Percentiles rank a stretch among this genome's conserved stretches.
phyloP scores from a whole-genome alignment of 1,284 basidiomycete genomes.

The Ganoderma lingzhi region DNA sequence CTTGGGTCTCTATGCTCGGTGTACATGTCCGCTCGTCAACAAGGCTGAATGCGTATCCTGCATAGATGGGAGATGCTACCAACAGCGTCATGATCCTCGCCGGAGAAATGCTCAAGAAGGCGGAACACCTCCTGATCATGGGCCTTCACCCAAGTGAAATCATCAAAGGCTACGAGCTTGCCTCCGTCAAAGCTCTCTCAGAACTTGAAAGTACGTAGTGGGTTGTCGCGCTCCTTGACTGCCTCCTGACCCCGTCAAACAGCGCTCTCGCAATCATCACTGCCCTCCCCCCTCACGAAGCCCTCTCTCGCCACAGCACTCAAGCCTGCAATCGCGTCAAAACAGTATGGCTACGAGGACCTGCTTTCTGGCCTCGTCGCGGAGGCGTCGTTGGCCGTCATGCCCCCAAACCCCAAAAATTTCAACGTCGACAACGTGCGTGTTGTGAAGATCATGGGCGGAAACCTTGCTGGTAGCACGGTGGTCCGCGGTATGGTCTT shows the following conservation, averaged over 20 bases:
- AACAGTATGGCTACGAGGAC: conserved; percentile 96
- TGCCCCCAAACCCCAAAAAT: conserved; percentile 88
- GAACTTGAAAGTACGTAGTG: conserved; percentile 87
- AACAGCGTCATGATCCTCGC: conserved; percentile 96
- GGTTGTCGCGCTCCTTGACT: conserved; percentile 17
- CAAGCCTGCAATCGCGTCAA: conserved; percentile 93
- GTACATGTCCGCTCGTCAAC: not conserved
- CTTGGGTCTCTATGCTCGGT: too few relatives aligned
- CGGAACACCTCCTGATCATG: conserved; percentile 94
- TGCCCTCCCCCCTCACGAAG: conserved; percentile 84
- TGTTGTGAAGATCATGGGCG: conserved; percentile 99
- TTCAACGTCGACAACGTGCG: conserved; percentile 99
- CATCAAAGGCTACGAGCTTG: conserved; percentile 95
- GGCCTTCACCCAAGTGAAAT: conserved; percentile 97
- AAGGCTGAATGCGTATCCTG: not conserved
- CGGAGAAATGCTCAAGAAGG: conserved; percentile 95
- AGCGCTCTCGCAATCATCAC: conserved; percentile 71
- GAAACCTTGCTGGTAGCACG: conserved; percentile 82
- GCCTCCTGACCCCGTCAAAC: not conserved
- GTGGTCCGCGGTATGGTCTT: conserved; percentile 99
- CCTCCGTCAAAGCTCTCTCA: conserved; percentile 84
- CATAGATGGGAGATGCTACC: conserved; percentile 95
- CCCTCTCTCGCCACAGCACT: conserved; percentile 84
- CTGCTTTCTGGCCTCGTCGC: conserved; percentile 87
- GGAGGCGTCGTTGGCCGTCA: conserved; percentile 90